Conservation (phyloP, 176 grass and related monocot species). For the Otatea glauca region DNA sequence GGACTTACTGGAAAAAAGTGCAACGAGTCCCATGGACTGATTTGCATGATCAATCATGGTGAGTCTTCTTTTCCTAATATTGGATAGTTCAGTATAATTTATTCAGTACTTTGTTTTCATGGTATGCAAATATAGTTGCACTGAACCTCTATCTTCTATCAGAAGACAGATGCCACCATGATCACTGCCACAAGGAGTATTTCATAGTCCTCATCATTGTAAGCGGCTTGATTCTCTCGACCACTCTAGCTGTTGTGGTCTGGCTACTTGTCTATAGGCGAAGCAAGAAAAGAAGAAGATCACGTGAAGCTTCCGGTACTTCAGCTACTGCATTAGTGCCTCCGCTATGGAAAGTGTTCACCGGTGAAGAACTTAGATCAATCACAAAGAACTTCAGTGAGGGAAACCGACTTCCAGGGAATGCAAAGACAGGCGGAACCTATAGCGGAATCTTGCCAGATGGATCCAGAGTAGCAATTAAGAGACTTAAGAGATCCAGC, state of each 20-base stretch:
- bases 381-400: conserved; percentile 98
- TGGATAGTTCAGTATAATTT: background rate
- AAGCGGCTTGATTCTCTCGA: conserved; percentile 81
- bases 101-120: conserved; percentile 18
- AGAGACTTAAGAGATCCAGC: conserved; percentile 91
- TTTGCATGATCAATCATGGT: conserved; percentile 83
- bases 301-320: conserved; percentile 66
- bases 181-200: conserved; percentile 79
- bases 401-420: conserved; percentile 90
- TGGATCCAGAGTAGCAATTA: conserved; percentile 85
- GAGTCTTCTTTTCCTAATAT: conserved; percentile 22
- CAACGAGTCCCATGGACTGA: conserved; percentile 66
- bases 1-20: conserved; percentile 58
- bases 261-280: conserved; percentile 87
- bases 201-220: conserved; percentile 72
- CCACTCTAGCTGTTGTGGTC: conserved; percentile 74
- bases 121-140: background rate
- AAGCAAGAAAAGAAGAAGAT: conserved; percentile 91
- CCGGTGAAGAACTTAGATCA: conserved; percentile 81
- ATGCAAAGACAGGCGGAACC: conserved; percentile 96
- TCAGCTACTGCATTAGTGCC: conserved; percentile 76
- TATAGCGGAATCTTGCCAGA: conserved; percentile 86
- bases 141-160: conserved; percentile 16
- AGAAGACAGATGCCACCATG: conserved; percentile 69
- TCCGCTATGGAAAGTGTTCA: conserved; percentile 89